phyloP scores from a whole-genome alignment of 2,329 filamentous ascomycete genomes.

The Colletotrichum australisinense region DNA sequence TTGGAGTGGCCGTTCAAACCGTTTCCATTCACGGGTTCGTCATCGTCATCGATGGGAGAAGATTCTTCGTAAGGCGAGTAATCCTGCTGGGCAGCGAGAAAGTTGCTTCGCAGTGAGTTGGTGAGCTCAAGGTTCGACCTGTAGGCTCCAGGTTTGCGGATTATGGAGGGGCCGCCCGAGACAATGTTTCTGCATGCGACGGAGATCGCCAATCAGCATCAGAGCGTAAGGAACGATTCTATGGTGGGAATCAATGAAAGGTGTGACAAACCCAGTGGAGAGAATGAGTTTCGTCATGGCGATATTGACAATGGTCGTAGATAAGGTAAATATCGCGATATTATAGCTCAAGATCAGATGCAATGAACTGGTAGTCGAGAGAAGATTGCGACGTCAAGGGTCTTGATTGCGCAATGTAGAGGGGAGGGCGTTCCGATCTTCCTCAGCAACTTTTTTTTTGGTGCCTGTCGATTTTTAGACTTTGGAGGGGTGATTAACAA shows the following conservation, averaged over 20 bases:
- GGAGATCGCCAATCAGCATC: constrained; percentile 35
- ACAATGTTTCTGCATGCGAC: constrained; percentile 76
- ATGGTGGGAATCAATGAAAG: constrained; percentile 13
- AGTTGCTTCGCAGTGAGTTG: constrained; percentile 87
- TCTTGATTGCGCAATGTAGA: constrained; percentile 26
- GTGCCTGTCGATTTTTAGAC: constrained; percentile 2
- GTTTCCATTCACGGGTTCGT: constrained; percentile 46
- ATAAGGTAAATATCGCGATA: not conserved
- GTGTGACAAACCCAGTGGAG: constrained; percentile 79
- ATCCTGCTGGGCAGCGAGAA: constrained; percentile 78
- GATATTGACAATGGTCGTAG: constrained; percentile 21
- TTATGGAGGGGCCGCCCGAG: constrained; percentile 83
- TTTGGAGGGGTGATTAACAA: constrained; percentile 34
- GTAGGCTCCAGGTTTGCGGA: constrained; percentile 80
- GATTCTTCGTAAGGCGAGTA: constrained; percentile 50
- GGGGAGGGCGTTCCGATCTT: not conserved
- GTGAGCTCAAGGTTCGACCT: constrained; percentile 95
- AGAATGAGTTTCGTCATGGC: constrained; percentile 82
- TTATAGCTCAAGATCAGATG: not conserved
- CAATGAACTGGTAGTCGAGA: not conserved
- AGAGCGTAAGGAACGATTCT: constrained; percentile 38
- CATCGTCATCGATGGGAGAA: constrained; percentile 39
- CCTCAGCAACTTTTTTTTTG: constrained; percentile 2
- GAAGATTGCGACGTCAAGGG: constrained; percentile 13
- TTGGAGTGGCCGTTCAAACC: constrained; percentile 40